Evolutionary conservation across 169 alveolate species (phyloP).

Genomic region (Plasmodium cynomolgi): DNA sequence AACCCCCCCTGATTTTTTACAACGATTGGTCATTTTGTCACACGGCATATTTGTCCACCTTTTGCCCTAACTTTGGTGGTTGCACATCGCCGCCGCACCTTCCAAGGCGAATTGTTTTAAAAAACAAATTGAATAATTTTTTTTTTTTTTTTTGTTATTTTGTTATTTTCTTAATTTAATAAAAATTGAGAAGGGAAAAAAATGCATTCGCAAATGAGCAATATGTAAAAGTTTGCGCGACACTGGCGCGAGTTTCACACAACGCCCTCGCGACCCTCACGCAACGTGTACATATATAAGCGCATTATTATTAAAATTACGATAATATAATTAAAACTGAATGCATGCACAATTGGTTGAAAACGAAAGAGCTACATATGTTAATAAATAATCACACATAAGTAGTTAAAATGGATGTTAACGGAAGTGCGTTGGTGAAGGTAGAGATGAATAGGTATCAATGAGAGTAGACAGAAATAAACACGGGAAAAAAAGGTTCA

Average conservation of each 20-base stretch:
- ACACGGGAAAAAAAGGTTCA: not conserved
- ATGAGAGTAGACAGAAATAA: constrained; percentile 4
- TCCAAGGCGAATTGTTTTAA: not conserved
- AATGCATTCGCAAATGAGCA: not conserved
- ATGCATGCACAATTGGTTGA: not conserved
- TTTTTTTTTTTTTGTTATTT: not conserved
- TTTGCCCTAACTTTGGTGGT: not conserved
- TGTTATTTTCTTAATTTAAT: not conserved
- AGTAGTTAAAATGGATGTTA: not conserved
- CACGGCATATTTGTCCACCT: not conserved
- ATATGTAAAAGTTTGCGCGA: not conserved
- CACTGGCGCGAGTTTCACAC: not conserved
- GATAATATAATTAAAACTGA: not conserved
- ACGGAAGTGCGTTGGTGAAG: not conserved
- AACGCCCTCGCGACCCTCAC: constrained; percentile 4
- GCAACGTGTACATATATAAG: not conserved
- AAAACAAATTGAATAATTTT: not conserved
- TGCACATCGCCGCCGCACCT: not conserved
- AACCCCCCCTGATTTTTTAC: not conserved
- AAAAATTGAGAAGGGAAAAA: not conserved
- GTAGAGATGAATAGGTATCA: not conserved
- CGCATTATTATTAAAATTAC: not conserved
- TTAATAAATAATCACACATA: constrained; percentile 3
- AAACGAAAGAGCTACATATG: constrained; percentile 1
- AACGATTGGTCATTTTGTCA: not conserved